phyloP scores from a whole-genome alignment of 495 filamentous ascomycete genomes.

The Xylaria longipes region DNA sequence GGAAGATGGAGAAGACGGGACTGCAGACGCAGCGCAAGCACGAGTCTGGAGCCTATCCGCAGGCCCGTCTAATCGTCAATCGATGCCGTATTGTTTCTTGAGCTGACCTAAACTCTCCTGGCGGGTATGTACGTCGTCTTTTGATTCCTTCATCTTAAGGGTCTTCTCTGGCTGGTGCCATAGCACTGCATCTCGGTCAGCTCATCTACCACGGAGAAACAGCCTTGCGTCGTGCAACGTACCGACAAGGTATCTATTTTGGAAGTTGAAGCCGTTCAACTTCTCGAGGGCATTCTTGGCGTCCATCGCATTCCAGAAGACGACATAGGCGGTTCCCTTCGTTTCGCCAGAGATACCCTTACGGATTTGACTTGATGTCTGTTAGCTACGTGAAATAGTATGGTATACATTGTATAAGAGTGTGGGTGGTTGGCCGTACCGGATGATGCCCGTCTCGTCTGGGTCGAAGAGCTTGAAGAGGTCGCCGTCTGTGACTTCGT shows the following conservation, averaged over 20 bases:
- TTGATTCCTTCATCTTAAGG: conserved; percentile 87
- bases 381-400: conserved; percentile 38
- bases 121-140: conserved; percentile 92
- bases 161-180: conserved; percentile 99
- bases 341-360: conserved; percentile 97
- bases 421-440: conserved; percentile 30
- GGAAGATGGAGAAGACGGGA: conserved; percentile 56
- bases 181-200: conserved; percentile 66
- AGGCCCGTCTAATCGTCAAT: conserved; percentile 79
- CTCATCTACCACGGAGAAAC: conserved; percentile 12
- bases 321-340: conserved; percentile 97
- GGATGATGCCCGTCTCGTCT: conserved; percentile 42
- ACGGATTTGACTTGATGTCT: conserved; percentile 83
- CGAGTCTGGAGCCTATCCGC: conserved; percentile 55
- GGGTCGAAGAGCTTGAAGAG: conserved; percentile 47
- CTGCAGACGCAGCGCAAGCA: conserved; percentile 53
- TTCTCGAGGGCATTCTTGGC: conserved; percentile 99
- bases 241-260: conserved; percentile 99
- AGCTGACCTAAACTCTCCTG: conserved; percentile 97
- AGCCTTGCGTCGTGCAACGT: conserved; percentile 46
- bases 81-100: conserved; percentile 97
- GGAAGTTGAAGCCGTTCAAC: conserved; percentile 99
- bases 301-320: conserved; percentile 99
- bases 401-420: not conserved
- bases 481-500: conserved; percentile 44